phyloP scores from a whole-genome alignment of 164 flowering plant species.

The Magnolia officinalis region DNA sequence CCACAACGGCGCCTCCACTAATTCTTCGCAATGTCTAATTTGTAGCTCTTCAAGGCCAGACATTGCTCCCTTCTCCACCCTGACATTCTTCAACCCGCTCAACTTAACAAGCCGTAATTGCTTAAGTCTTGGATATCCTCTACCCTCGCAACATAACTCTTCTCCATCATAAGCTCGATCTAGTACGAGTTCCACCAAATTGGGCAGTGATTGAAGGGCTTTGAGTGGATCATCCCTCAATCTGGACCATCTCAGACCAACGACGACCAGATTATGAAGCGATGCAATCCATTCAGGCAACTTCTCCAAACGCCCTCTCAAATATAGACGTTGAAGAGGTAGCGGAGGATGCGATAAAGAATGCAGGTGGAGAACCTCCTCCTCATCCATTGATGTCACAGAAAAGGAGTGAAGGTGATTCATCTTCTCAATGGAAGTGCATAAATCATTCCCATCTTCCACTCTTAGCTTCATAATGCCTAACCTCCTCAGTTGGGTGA shows the following conservation, averaged over 20 bases:
- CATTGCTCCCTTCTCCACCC: neutral
- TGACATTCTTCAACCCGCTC: neutral
- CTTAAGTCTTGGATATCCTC: neutral
- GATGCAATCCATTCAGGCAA: neutral
- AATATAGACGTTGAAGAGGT: neutral
- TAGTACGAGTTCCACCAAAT: neutral
- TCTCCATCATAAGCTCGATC: constrained; percentile 4
- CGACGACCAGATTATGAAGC: constrained; percentile 1
- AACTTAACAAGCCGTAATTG: neutral
- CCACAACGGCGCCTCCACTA: neutral
- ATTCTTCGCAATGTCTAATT: neutral
- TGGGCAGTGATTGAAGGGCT: constrained; percentile 1
- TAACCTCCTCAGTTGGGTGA: constrained; percentile 11
- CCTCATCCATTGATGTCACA: neutral
- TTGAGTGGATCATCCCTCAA: constrained; percentile 4
- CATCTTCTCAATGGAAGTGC: constrained; percentile 9
- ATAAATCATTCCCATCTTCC: constrained; percentile 4
- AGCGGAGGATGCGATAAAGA: neutral
- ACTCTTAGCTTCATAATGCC: neutral
- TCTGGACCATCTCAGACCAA: constrained; percentile 6
- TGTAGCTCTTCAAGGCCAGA: neutral
- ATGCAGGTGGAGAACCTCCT: constrained; percentile 3
- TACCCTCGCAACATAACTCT: neutral
- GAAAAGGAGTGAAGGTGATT: neutral
- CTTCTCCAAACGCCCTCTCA: constrained; percentile 1